Base-by-base conservation (phyloP, 1,139 yeast genomes). In the Hyphopichia buzzinii region DNA sequence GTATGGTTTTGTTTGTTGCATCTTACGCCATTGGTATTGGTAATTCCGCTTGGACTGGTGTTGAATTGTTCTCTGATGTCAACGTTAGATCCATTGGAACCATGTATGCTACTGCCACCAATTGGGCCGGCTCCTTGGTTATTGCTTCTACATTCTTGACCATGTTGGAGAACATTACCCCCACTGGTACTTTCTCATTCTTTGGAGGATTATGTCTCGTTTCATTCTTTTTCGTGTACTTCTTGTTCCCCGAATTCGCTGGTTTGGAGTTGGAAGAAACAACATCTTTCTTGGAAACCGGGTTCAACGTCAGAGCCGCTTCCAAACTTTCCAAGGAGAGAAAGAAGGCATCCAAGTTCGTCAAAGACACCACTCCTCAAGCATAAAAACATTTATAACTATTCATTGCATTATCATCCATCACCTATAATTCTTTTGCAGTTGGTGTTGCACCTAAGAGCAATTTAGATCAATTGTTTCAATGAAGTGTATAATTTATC, bases 1-100 rank as follows among this genome's bases (percentile, higher is more conserved):
- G 88, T 43, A 88, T 89, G 88, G 87, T 90, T 49, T 59, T 79
- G 37, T 92, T 76, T 54, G 96, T 89, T 35, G 96, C 95, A 4
- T 81, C 84, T 42, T 90, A 89, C 57, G 96, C 97, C 30, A 70
- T 87, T 47, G 97, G 97, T 49, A 86, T 89, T 48, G 98, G 98
- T 62, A 88, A 90, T 57, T 90, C 88, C 41, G 97, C 98, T 34
- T 90, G 98, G 98, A 96, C 92, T 53, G 97, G 95, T 55, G 86
- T 92, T 37, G 98, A 90, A 62, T 68, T 89, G 51, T 88, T 90
- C 67, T 92, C 97, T 19, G 95, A 89, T 70, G 74, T 71, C 30
- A 78, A 81, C 46, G 97, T 90, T 27, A 79, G 98, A 58, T 94
- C 96, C 38, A 75, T 88, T 30, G 98, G 97, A 40, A 83, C 89